Conservation (phyloP, 2,329 filamentous ascomycete genomes). For the Laburnicola sp. region DNA sequence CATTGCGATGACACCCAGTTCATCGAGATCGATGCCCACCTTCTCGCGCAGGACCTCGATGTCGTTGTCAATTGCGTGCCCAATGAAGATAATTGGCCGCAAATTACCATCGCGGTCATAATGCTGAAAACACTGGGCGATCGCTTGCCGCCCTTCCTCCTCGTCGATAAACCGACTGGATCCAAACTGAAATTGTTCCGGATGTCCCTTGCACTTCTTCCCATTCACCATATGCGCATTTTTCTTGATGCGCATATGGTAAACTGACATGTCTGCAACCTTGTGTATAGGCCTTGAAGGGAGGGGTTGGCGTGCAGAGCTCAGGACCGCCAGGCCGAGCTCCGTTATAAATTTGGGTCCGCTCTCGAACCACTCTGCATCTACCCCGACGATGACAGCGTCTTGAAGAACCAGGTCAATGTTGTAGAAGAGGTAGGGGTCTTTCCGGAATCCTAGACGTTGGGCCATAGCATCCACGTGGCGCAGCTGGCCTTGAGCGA, state of each 20-base stretch:
- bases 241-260: conserved; percentile 19
- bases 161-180: conserved; percentile 16
- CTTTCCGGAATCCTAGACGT: background rate
- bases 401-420: conserved; percentile 1
- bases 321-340: conserved; percentile 18
- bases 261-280: conserved; percentile 3
- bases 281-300: background rate
- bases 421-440: background rate
- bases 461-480: background rate
- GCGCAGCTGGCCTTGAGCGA: background rate
- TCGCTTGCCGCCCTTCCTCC: conserved; percentile 8
- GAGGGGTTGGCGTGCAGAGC: background rate
- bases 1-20: conserved; percentile 14
- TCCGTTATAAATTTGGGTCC: conserved; percentile 18
- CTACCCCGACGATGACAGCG: conserved; percentile 19
- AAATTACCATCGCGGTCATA: background rate
- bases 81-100: conserved; percentile 25
- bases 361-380: conserved; percentile 25
- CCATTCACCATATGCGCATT: conserved; percentile 23
- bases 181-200: conserved; percentile 23
- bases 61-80: conserved; percentile 25
- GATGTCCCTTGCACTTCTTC: conserved; percentile 12
- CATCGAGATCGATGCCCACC: conserved; percentile 19
- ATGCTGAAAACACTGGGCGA: conserved; percentile 10
- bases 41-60: conserved; percentile 16